These are phyloP conservation scores for Lobosporangium transversale DNA, from an alignment of 192 early-diverging fungal genomes.

Conservation along the genomic window DNA sequence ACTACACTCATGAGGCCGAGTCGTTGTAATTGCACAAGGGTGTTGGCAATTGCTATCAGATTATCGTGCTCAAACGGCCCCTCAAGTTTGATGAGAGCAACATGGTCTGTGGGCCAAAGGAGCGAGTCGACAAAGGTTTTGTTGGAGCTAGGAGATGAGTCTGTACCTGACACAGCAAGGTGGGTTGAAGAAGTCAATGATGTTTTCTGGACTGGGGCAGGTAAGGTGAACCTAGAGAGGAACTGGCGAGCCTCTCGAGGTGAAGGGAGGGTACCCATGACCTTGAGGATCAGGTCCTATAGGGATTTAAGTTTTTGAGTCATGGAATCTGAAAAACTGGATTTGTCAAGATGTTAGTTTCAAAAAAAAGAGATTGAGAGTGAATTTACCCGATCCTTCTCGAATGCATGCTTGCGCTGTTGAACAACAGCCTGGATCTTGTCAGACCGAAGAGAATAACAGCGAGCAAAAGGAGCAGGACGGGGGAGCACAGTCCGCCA, in stretches of 20 bases:
- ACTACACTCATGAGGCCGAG: slow-evolving; percentile 73
- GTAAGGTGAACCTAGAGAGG: slow-evolving; percentile 59
- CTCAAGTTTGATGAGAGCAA: slow-evolving; percentile 70
- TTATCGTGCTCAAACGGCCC: slow-evolving; percentile 56
- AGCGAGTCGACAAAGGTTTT: slow-evolving; percentile 56
- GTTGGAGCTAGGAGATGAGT: not conserved
- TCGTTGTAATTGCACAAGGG: slow-evolving; percentile 71
- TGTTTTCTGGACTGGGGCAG: slow-evolving; percentile 16
- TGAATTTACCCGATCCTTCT: slow-evolving; percentile 44
- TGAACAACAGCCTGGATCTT: slow-evolving; percentile 36
- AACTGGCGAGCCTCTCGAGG: slow-evolving; percentile 73
- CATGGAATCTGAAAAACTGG: not conserved
- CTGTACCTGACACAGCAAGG: not conserved
- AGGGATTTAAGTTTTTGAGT: not conserved
- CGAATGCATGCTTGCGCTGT: slow-evolving; percentile 26
- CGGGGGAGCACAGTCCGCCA: slow-evolving; percentile 29
- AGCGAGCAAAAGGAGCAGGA: not conserved
- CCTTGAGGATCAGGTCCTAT: slow-evolving; percentile 69
- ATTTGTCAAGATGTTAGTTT: not conserved
- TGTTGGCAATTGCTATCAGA: slow-evolving; percentile 57
- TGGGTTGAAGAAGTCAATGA: not conserved
- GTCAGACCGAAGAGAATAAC: slow-evolving; percentile 27
- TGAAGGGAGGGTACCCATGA: slow-evolving; percentile 68
- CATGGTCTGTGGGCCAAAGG: slow-evolving; percentile 56
- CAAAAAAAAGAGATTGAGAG: slow-evolving; percentile 2